These are phyloP conservation scores for Xerocomellus intermedius DNA, from an alignment of 768 basidiomycete species.

Conservation along the genomic window DNA sequence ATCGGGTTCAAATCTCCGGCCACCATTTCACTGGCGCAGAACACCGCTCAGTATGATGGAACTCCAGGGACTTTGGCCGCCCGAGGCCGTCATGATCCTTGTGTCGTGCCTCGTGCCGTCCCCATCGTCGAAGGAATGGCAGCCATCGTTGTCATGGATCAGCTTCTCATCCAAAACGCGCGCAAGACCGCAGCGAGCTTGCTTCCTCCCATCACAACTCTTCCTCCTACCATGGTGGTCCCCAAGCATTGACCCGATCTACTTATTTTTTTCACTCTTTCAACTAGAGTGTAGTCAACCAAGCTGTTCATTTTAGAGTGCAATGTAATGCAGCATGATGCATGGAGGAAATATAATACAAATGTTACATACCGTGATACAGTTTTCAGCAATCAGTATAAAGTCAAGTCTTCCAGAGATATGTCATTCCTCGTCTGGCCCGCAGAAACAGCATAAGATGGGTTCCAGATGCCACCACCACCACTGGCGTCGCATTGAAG, in stretches of 20 bases:
- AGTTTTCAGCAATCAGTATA: not conserved
- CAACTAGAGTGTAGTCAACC: conserved; percentile 1
- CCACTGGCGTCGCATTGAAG: conserved; percentile 51
- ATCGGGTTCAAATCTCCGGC: conserved; percentile 98
- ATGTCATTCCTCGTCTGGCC: conserved; percentile 50
- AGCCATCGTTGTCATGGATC: conserved; percentile 91
- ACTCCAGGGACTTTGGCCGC: conserved; percentile 85
- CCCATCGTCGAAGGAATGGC: conserved; percentile 99
- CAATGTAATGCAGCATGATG: not conserved
- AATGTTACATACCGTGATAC: not conserved
- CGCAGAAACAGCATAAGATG: conserved; percentile 59
- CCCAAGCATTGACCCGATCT: conserved; percentile 36
- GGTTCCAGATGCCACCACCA: conserved; percentile 81
- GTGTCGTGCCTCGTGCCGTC: conserved; percentile 94
- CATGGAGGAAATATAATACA: conserved; percentile 17
- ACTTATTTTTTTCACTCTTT: not conserved
- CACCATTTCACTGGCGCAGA: conserved; percentile 90
- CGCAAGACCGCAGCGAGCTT: conserved; percentile 70
- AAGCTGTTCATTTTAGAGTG: not conserved
- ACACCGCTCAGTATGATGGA: conserved; percentile 92
- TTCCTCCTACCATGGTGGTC: conserved; percentile 90
- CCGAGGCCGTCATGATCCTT: conserved; percentile 93
- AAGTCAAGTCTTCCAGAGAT: not conserved
- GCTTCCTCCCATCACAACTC: conserved; percentile 82
- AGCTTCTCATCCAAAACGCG: conserved; percentile 85